Evolutionary conservation across 257 asterid genomes (phyloP), one percentile per base, ranked within the genome.

Genomic region (Solanum pinnatisectum): DNA sequence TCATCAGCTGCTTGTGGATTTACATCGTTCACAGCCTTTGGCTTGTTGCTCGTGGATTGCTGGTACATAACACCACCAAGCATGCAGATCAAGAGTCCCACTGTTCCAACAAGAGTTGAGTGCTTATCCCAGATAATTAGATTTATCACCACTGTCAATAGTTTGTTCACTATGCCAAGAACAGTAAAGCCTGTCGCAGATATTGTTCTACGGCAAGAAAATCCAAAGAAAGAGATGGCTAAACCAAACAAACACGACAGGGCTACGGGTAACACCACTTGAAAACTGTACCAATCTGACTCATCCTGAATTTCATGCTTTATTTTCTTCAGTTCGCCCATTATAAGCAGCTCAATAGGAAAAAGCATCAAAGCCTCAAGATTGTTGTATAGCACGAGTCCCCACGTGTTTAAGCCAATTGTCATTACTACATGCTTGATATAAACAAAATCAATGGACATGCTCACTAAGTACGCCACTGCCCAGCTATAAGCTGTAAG

Each of bases 101-200:
- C 90, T 18, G 99, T 96, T 30, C 99, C 98, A 90, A 95, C 91
- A 39, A 94, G 56, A 22, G 98, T 92, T 8, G 99, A 95, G 88
- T 96, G 99, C 85, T 96, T 95, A 81, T 96, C 99, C 99, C 99
- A 96, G 85, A 96, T 91, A 13, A 95, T 86, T 5, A 95, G 92
- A 93, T 96, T 96, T 81, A 96, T 96, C 89, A 96, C 98, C 70
- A 96, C 98, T 4, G 99, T 96, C 92, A 96, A 91, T 10, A 96
- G 91, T 84, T 96, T 96, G 94, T 96, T 96, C 72, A 96, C 98
- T 81, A 96, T 94, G 85, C 99, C 98, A 68, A 96, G 98, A 89
- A 96, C 99, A 36, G 99, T 96, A 90, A 96, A 95, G 33, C 98
- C 99, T 0, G 99, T 96, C 1, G 99, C 99, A 60, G 99, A 96